Evolutionary conservation across 2,329 filamentous ascomycete species (phyloP), one percentile per base, ranked within the genome.

Genomic region (Acephala macrosclerotiorum): DNA sequence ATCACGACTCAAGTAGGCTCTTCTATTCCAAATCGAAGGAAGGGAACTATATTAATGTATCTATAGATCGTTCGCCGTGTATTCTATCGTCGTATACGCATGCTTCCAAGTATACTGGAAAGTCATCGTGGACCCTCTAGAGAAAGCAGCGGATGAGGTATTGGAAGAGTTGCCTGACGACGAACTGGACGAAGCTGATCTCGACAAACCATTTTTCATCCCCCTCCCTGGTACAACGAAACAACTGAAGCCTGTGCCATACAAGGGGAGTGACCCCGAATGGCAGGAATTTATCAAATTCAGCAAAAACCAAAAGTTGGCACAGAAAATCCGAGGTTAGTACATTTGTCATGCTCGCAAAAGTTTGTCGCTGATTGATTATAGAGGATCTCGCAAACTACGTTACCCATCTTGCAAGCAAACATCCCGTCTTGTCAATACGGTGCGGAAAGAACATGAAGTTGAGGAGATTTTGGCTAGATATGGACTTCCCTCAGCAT

Each of bases 201-300:
- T 33, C 29, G 79, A 82, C 3, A 78, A 80, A 16, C 80, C 83
- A 20, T 77, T 82, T 1, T 91, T 91, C 66, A 82, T 91, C 8
- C 87, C 89, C 0, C 84, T 91, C 60, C 87, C 87, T 3, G 87
- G 87, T 51, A 87, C 85, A 2, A 85, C 82, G 0, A 81, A 81
- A 58, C 70, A 80, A 64, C 77, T 87, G 20, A 77, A 80, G 18
- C 80, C 83, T 35, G 74, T 77, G 35, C 84, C 83, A 2, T 90
- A 89, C 73, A 80, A 80, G 66, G 82, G 82, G 60, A 80, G 79
- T 29, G 87, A 90, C 70, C 88, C 88, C 2, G 89, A 91, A 75
- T 91, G 87, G 87, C 79, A 82, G 67, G 80, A 82, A 58, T 91
- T 89, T 68, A 73, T 88, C 18, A 83, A 83, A 63, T 79, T 91